phyloP scores from a whole-genome alignment of 441 rosid genomes.

The Pelargonium cotyledonis region DNA sequence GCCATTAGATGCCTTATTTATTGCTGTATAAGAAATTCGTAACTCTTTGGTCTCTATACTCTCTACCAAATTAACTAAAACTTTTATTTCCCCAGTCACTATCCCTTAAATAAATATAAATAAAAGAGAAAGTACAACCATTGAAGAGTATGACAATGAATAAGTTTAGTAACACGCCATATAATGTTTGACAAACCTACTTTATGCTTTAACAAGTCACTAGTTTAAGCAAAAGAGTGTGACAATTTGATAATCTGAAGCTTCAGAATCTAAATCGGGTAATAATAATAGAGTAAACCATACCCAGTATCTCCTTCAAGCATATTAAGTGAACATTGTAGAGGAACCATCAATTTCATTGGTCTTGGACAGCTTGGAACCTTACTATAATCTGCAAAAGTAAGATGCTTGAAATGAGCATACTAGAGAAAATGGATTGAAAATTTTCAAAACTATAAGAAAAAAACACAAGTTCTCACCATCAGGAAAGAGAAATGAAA shows the following conservation, averaged over 20 bases:
- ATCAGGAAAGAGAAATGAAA: constrained; percentile 70
- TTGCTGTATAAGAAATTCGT: no score
- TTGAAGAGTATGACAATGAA: background rate
- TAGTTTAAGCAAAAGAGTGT: background rate
- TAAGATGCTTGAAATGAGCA: constrained; percentile 11
- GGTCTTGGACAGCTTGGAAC: constrained; percentile 41
- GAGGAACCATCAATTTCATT: constrained; percentile 45
- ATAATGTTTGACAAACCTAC: no score
- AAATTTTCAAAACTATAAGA: background rate
- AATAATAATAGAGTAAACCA: constrained; percentile 12
- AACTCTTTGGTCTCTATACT: no score
- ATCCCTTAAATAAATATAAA: background rate
- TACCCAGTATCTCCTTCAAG: constrained; percentile 97
- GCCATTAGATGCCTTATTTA: no score
- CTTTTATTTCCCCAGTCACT: no score
- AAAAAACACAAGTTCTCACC: constrained; percentile 31
- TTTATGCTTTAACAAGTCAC: background rate
- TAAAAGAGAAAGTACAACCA: background rate
- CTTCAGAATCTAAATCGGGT: background rate
- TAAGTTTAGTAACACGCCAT: no score
- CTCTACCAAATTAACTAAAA: no score
- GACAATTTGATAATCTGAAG: background rate
- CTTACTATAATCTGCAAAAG: constrained; percentile 34
- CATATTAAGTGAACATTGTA: constrained; percentile 80
- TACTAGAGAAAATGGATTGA: background rate